Percentiles rank a stretch among this genome's conserved stretches.
Evolutionary conservation across 805 yeast species (phyloP).

Genomic region (Vanderwaltozyma tropicalis): DNA sequence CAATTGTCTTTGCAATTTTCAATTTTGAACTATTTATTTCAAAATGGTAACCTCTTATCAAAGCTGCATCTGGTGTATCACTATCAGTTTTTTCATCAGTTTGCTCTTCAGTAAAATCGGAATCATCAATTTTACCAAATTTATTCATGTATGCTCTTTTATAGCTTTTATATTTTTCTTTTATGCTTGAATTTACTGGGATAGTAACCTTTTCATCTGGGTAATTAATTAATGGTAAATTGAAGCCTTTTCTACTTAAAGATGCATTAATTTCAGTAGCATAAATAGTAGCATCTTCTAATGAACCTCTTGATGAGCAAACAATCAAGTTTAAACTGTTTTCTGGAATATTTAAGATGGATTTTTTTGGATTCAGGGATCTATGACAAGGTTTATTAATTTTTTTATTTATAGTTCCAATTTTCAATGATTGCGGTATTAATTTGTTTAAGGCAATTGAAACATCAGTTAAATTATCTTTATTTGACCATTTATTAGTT

Average conservation of each 20-base stretch:
- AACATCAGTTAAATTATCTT: neutral
- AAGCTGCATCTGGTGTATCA: constrained; percentile 18
- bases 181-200: constrained; percentile 22
- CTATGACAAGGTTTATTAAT: constrained; percentile 13
- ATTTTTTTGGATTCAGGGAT: constrained; percentile 9
- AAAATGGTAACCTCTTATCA: constrained; percentile 23
- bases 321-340: constrained; percentile 19
- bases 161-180: constrained; percentile 16
- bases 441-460: constrained; percentile 10
- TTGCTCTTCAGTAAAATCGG: constrained; percentile 4
- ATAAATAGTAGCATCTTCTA: constrained; percentile 25
- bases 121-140: constrained; percentile 10
- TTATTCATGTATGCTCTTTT: constrained; percentile 5
- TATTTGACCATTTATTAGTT: neutral
- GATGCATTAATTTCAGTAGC: constrained; percentile 26
- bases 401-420: neutral
- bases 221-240: constrained; percentile 17
- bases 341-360: constrained; percentile 14
- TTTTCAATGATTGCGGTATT: constrained; percentile 8
- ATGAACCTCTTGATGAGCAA: constrained; percentile 21
- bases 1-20: neutral
- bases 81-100: constrained; percentile 1
- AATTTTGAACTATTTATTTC: neutral
- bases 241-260: constrained; percentile 7
- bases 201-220: constrained; percentile 23